Base-by-base conservation (phyloP, 2,329 filamentous ascomycete genomes). In the Ophiognomonia clavigignenti-juglandacearum region DNA sequence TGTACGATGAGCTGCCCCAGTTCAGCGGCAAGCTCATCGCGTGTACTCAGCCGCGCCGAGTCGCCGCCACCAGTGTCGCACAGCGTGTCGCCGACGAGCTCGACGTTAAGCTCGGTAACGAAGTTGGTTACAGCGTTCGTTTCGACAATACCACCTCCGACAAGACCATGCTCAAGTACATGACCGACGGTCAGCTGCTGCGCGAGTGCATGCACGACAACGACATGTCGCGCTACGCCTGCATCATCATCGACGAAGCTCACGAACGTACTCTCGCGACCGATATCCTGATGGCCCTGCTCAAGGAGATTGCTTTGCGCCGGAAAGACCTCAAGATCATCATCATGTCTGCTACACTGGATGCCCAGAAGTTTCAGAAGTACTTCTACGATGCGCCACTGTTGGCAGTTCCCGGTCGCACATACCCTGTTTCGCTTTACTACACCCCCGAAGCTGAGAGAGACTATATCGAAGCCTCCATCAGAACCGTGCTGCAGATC, bases 111-210 rank as follows among this genome's bases (percentile, higher is more conserved):
- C 78, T 98, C 22, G 93, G 93, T 50, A 83, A 96, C 56, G 92
- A 97, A 69, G 91, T 98, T 46, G 93, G 93, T 67, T 98, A 97
- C 73, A 97, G 88, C 66, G 97, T 98, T 65, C 89, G 93, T 75
- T 98, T 98, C 68, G 95, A 98, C 69, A 93, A 98, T 66, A 87
- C 83, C 72, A 97, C 93, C 1, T 80, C 86, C 42, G 81, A 83
- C 48, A 90, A 88, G 67, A 98, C 93, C 2, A 81, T 95, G 52
- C 80, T 98, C 64, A 98, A 98, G 74, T 98, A 98, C 75, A 98
- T 98, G 93, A 98, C 95, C 37, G 93, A 98, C 63, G 95, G 95
- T 80, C 97, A 98, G 86, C 82, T 98, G 60, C 77, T 97, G 61
- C 78, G 93, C 61, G 93, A 98, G 70, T 91, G 93, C 48, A 95